These are phyloP conservation scores for Suhomyces taliae DNA, from an alignment of 1,139 yeast genomes.

Conservation along the genomic window DNA sequence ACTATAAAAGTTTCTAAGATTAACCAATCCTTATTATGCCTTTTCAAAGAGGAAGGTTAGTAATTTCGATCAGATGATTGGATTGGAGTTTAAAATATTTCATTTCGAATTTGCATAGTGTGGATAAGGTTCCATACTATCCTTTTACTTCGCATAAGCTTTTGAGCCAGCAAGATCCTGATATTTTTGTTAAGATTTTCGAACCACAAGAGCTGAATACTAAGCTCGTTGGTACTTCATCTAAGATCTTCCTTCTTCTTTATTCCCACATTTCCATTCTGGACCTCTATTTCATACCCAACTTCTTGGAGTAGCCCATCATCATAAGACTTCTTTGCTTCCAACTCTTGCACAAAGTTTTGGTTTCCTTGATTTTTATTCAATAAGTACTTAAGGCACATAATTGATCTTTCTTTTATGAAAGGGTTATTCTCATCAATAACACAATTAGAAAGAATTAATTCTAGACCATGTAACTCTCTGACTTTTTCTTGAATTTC, in stretches of 20 bases:
- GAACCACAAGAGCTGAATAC: too few species aligned
- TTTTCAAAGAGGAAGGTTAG: too few species aligned
- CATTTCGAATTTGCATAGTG: neutral
- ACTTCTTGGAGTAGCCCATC: constrained; percentile 37
- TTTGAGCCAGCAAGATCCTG: too few species aligned
- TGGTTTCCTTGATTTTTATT: constrained; percentile 69
- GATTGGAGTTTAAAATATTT: neutral
- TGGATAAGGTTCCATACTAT: too few species aligned
- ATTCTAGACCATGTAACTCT: constrained; percentile 63
- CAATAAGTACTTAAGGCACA: constrained; percentile 71
- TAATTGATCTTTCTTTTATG: constrained; percentile 79
- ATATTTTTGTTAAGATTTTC: too few species aligned
- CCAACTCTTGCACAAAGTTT: constrained; percentile 59
- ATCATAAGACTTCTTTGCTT: constrained; percentile 37
- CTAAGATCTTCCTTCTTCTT: constrained; percentile 5
- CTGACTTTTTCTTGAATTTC: constrained; percentile 69
- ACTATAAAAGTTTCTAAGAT: too few species aligned
- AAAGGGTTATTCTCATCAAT: constrained; percentile 88
- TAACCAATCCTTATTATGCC: too few species aligned
- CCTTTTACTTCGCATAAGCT: too few species aligned
- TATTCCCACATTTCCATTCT: constrained; percentile 35
- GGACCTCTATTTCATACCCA: constrained; percentile 40
- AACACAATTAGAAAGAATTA: constrained; percentile 76
- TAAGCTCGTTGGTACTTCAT: neutral
- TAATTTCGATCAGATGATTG: too few species aligned